Conservation (phyloP, 2,329 filamentous ascomycete genomes). For the Exutisphaerella laricina region DNA sequence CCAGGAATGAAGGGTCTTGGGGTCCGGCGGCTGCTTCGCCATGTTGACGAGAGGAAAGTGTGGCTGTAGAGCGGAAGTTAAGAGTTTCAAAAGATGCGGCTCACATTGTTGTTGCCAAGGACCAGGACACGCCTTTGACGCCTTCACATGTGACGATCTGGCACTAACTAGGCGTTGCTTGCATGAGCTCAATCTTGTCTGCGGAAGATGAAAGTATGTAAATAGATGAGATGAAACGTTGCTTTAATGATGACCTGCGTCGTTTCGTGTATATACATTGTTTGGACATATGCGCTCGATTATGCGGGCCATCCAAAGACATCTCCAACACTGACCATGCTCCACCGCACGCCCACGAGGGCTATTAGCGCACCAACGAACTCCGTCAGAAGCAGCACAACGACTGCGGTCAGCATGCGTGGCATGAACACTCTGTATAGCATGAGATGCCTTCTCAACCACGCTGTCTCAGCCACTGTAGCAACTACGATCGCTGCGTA, state of each 20-base stretch:
- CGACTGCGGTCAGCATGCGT: slow-evolving; percentile 76
- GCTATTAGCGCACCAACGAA: slow-evolving; percentile 64
- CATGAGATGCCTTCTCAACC: slow-evolving; percentile 88
- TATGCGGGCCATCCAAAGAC: slow-evolving; percentile 70
- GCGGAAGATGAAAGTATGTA: not conserved
- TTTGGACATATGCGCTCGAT: not conserved
- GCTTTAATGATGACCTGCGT: not conserved
- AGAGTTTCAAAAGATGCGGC: not conserved
- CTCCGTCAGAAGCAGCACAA: slow-evolving; percentile 70
- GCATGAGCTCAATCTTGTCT: not conserved
- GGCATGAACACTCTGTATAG: slow-evolving; percentile 91
- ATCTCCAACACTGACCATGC: slow-evolving; percentile 71
- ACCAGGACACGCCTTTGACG: not conserved
- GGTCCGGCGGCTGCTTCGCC: slow-evolving; percentile 50
- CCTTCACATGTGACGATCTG: not conserved
- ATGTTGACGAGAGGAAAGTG: slow-evolving; percentile 31
- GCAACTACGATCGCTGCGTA: slow-evolving; percentile 78
- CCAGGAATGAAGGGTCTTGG: slow-evolving; percentile 54
- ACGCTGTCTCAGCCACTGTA: slow-evolving; percentile 85
- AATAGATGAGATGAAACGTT: not conserved
- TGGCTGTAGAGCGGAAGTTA: slow-evolving; percentile 8
- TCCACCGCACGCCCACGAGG: slow-evolving; percentile 69
- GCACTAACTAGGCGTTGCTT: no score
- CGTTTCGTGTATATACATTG: slow-evolving; percentile 1
- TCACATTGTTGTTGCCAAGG: not conserved